Percentiles rank a stretch among this genome's conserved stretches.
Conservation (phyloP, 2,329 filamentous ascomycete genomes). For the Xylaria sp. region DNA sequence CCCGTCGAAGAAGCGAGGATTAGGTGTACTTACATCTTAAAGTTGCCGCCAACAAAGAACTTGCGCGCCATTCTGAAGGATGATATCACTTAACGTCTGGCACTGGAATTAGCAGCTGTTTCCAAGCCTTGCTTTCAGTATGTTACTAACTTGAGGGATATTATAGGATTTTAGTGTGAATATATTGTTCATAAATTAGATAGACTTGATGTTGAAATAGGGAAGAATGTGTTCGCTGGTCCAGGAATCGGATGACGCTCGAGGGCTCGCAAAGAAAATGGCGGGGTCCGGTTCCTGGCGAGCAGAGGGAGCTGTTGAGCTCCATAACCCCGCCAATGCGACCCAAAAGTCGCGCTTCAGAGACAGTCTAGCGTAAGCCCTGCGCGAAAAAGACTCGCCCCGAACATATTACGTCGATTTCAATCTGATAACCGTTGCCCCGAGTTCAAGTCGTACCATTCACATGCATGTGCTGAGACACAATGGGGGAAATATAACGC, state of each 20-base stretch:
- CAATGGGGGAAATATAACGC: neutral
- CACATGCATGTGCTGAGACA: neutral
- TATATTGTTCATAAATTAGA: neutral
- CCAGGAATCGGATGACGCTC: conserved; percentile 25
- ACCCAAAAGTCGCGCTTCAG: conserved; percentile 21
- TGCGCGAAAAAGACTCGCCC: conserved; percentile 29
- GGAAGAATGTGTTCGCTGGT: conserved; percentile 5
- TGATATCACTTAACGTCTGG: neutral
- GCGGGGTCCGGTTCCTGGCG: conserved; percentile 31
- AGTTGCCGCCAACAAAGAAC: conserved; percentile 99
- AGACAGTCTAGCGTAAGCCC: neutral
- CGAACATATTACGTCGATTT: neutral
- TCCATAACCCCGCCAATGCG: conserved; percentile 12
- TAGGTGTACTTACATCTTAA: conserved; percentile 83
- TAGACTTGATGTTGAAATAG: neutral
- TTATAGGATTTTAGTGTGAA: neutral
- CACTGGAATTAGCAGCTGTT: neutral
- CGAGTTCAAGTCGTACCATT: too few species aligned
- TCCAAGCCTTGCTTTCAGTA: neutral
- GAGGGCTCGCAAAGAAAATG: conserved; percentile 25
- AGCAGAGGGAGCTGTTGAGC: conserved; percentile 8
- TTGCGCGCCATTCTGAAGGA: conserved; percentile 83
- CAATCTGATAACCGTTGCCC: neutral
- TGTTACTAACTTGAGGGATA: neutral
- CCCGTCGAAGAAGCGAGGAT: conserved; percentile 30